Evolutionary conservation across 192 early-diverging fungal genomes (phyloP), one percentile per base, ranked within the genome.

Genomic region (Backusella macrospora): DNA sequence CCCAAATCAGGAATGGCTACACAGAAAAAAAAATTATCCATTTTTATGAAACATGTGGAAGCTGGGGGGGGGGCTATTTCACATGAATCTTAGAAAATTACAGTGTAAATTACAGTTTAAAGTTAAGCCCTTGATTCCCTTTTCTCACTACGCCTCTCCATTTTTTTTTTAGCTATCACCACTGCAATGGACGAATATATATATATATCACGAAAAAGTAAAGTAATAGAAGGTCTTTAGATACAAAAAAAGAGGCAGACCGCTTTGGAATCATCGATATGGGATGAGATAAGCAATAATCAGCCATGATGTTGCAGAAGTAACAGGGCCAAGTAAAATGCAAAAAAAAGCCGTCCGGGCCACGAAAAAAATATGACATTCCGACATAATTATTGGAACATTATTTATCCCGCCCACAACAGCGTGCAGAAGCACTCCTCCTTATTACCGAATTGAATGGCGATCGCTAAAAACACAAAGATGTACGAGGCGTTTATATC

Each of bases 311-410:
- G 43, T 38, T 21, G 44, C 38, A 26, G 64, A 44, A 67, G 73
- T 72, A 72, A 72, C 71, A 72, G 71, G 73, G 73, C 73, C 73
- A 74, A 65, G 73, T 74, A 74, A 74, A 74, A 74, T 63, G 59
- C 71, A 49, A 63, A 72, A 72, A 70, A 72, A 72, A 23, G 46
- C 71, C 71, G 71, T 72, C 71, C 52, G 71, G 71, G 71, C 71
- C 71, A 72, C 26, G 71, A 63, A 72, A 72, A 72, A 63, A 70
- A 45, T 12, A n/a, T 38, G 46, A 52, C 21, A 71, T 71, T 59
- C 29, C 49, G 26, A 40, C 69, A 59, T 38, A 29, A 44, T 69
- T 69, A 44, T 49, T 45, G 69, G 69, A 71, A 52, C 49, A 71
- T 71, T 59, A 71, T 71, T 71, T 71, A 71, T 48, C 69, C 68